Percentiles rank a stretch among this genome's conserved stretches.
Evolutionary conservation across 371 early-diverging fungal genomes (phyloP).

Genomic region (Nematocida sp.): DNA sequence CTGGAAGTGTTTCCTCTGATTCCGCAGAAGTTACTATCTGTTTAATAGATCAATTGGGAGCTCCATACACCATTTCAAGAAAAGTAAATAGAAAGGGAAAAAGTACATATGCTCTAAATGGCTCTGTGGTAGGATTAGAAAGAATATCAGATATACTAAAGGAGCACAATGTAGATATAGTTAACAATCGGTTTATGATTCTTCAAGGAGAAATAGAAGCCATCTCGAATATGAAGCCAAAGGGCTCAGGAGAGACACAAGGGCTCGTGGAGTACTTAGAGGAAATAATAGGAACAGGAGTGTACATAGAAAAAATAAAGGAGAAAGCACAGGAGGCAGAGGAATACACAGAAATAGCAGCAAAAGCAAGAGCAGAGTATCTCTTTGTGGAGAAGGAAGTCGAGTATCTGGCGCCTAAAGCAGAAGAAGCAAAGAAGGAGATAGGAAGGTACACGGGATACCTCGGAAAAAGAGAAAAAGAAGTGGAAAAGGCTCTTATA

Average conservation of each 20-base stretch:
- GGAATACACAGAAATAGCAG: constrained; percentile 72
- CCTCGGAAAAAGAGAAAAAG: constrained; percentile 42
- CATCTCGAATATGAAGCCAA: constrained; percentile 95
- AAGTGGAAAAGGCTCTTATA: background rate
- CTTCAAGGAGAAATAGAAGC: constrained; percentile 98
- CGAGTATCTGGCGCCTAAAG: constrained; percentile 73
- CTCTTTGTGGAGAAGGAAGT: constrained; percentile 63
- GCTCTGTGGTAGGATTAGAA: constrained; percentile 19
- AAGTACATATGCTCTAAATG: constrained; percentile 61
- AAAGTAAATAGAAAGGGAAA: constrained; percentile 43
- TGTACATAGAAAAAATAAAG: constrained; percentile 81
- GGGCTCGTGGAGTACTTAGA: constrained; percentile 97
- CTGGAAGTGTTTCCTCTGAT: constrained; percentile 73
- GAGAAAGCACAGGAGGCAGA: constrained; percentile 71
- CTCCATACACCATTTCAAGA: constrained; percentile 68
- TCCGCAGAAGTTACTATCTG: constrained; percentile 85
- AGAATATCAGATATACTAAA: constrained; percentile 72
- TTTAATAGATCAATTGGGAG: constrained; percentile 68
- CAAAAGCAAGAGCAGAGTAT: constrained; percentile 72
- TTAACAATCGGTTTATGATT: constrained; percentile 95
- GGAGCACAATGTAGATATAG: constrained; percentile 84
- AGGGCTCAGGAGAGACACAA: constrained; percentile 82
- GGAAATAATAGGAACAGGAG: constrained; percentile 93
- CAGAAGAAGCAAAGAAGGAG: constrained; percentile 70
- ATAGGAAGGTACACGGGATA: constrained; percentile 16